Percentiles rank a stretch among this genome's conserved stretches.
phyloP scores from a whole-genome alignment of 768 basidiomycete species.

The Lactarius pseudohatsudake region DNA sequence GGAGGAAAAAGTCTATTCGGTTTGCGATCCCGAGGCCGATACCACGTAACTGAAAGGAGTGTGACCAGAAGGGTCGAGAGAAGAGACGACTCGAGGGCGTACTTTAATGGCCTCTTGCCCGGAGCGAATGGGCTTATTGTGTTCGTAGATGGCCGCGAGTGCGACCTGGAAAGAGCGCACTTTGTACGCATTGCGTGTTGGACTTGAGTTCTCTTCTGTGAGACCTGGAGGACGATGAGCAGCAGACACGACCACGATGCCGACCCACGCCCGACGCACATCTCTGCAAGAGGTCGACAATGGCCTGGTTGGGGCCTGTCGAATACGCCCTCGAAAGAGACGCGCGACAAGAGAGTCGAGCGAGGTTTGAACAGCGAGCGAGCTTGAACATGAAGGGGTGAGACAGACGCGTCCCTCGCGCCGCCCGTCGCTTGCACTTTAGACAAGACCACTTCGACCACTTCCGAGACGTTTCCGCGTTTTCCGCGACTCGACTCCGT shows the following conservation, averaged over 20 bases:
- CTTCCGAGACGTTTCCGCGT: not conserved
- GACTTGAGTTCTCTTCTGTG: constrained; percentile 25
- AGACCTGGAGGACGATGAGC: constrained; percentile 21
- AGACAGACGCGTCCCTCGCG: constrained; percentile 20
- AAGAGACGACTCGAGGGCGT: not conserved
- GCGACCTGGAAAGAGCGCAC: constrained; percentile 28
- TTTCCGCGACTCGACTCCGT: not conserved
- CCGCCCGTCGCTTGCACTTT: not conserved
- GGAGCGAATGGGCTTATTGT: constrained; percentile 18
- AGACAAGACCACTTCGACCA: constrained; percentile 7
- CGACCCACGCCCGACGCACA: constrained; percentile 36
- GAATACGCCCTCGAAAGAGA: constrained; percentile 7
- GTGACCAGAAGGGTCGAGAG: not conserved
- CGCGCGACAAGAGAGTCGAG: not conserved
- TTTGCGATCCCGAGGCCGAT: constrained; percentile 29
- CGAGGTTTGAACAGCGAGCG: not conserved
- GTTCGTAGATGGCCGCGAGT: constrained; percentile 18
- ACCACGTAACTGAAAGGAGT: constrained; percentile 21
- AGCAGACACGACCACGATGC: not conserved
- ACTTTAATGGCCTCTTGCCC: constrained; percentile 29
- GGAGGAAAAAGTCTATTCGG: constrained; percentile 28
- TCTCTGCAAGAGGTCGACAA: constrained; percentile 43
- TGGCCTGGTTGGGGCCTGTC: constrained; percentile 37
- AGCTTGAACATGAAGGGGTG: constrained; percentile 14
- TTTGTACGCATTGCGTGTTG: constrained; percentile 29